phyloP scores from a whole-genome alignment of 202 grass and related monocot species.

The Setaria viridis region DNA sequence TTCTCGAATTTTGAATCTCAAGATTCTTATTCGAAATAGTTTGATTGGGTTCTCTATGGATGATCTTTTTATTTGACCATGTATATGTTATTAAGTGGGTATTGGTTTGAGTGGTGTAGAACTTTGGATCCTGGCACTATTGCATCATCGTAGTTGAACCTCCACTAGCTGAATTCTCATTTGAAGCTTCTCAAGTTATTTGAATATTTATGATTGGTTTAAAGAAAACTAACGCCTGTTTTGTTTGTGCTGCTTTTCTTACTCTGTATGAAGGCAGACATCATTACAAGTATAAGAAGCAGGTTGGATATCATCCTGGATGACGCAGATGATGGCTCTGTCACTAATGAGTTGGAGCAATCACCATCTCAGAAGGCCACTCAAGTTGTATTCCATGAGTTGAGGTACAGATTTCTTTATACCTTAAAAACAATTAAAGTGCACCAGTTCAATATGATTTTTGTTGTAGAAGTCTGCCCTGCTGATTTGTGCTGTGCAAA shows the following conservation, averaged over 20 bases:
- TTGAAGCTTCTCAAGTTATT: neutral
- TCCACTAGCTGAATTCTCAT: conserved; percentile 19
- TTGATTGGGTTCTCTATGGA: conserved; percentile 1
- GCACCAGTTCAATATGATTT: neutral
- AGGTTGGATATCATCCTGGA: conserved; percentile 85
- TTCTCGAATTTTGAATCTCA: neutral
- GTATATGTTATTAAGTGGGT: conserved; percentile 21
- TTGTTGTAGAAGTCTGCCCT: neutral
- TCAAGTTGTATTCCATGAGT: conserved; percentile 66
- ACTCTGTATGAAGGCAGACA: conserved; percentile 58
- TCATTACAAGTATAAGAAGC: conserved; percentile 72
- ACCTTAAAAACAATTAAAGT: conserved; percentile 18
- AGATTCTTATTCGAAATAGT: conserved; percentile 26
- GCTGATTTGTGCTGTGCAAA: neutral
- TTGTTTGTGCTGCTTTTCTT: conserved; percentile 24
- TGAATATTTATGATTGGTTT: conserved; percentile 1
- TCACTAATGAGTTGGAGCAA: conserved; percentile 37
- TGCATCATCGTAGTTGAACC: conserved; percentile 5
- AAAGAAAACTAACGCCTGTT: conserved; percentile 15
- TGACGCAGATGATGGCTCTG: conserved; percentile 64
- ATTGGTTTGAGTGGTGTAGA: conserved; percentile 8
- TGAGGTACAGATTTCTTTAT: conserved; percentile 61
- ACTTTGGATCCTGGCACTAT: conserved; percentile 16
- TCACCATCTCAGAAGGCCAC: conserved; percentile 56
- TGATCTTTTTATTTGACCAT: conserved; percentile 2